Evolutionary conservation across 2,329 filamentous ascomycete genomes (phyloP), one percentile per base, ranked within the genome.

Genomic region (Trichoderma pleuroti): DNA sequence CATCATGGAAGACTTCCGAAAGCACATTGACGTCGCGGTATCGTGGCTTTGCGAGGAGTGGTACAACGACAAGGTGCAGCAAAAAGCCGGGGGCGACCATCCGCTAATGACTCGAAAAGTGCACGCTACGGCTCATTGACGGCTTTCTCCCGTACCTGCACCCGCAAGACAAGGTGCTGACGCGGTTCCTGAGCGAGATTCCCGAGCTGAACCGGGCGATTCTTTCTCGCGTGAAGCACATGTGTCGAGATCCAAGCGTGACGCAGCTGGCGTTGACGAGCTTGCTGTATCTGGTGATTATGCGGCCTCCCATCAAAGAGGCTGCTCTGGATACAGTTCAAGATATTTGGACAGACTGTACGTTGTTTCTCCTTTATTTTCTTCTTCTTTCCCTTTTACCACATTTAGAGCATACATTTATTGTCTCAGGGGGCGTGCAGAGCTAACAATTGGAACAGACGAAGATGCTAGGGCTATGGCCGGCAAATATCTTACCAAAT

Each of bases 11-110:
- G 95, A 98, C 78, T 99, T 97, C 82, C 90, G 95, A 68, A 90
- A 88, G 73, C 91, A 96, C 56, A 94, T 98, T 73, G 94, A 97
- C 75, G 88, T 96, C 26, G 95, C 94, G 1, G 93, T 98, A 65
- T 91, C 91, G 9, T 99, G 96, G 96, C 86, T 99, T 18, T 97
- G 92, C 76, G 96, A 99, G 80, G 96, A 99, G 81, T 99, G 96
- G 95, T 98, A 97, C 81, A 97, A 94, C 76, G 95, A 98, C 79
- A 90, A 81, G 79, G 81, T 83, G 73, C 82, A 79, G 72, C 82
- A 77, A 70, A 84, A 80, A 68, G 77, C 78, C n/a, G 80, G 80
- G 39, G 78, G 79, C 12, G 83, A 86, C 52, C 85, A 86, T 9
- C 84, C 87, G 4, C 77, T 86, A 39, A n/a, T n/a, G 88, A 96